Evolutionary conservation across 768 basidiomycete genomes (phyloP).

Genomic region (Amanita pallidorosea): DNA sequence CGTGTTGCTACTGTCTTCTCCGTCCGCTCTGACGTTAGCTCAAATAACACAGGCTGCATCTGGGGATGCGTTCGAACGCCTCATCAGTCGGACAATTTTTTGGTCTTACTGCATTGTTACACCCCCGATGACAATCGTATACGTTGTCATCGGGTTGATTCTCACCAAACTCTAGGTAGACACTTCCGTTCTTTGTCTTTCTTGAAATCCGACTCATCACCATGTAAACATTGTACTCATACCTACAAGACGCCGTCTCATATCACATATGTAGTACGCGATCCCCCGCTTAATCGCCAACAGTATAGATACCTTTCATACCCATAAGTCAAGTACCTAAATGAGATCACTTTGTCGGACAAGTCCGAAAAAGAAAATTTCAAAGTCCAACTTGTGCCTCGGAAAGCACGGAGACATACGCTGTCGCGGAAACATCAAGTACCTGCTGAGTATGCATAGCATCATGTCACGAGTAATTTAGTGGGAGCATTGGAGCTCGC

Average conservation of each 20-base stretch:
- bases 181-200: background rate
- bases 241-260: background rate
- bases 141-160: slow-evolving; percentile 66
- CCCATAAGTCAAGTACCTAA: too few relatives aligned
- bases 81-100: slow-evolving; percentile 86
- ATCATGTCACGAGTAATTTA: too few relatives aligned
- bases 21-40: slow-evolving; percentile 52
- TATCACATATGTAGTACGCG: background rate
- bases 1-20: slow-evolving; percentile 72
- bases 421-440: too few relatives aligned
- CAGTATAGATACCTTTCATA: too few relatives aligned
- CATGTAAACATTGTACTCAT: background rate
- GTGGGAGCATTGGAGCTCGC: too few relatives aligned
- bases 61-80: slow-evolving; percentile 83
- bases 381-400: background rate
- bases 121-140: slow-evolving; percentile 70
- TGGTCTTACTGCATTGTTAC: slow-evolving; percentile 89
- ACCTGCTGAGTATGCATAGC: too few relatives aligned
- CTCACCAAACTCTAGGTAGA: slow-evolving; percentile 37
- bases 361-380: background rate
- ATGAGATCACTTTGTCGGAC: background rate
- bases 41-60: slow-evolving; percentile 75
- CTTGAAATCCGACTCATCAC: too few relatives aligned
- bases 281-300: background rate
- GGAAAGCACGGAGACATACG: too few relatives aligned